Conservation (phyloP, 805 yeast genomes). For the Kazachstania psychrophila region DNA sequence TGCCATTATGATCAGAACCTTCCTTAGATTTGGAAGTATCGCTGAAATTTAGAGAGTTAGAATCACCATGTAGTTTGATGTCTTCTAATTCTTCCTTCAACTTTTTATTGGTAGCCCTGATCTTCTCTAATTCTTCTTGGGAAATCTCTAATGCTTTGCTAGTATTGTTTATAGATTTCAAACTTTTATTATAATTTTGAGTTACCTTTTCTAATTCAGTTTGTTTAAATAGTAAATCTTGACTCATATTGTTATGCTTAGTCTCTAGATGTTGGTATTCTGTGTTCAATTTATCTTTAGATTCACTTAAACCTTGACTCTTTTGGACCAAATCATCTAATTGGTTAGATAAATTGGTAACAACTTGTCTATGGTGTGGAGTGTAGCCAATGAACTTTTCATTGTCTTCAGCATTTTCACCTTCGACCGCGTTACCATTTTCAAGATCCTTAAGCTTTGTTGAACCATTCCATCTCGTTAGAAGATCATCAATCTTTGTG, state of each 20-base stretch:
- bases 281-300: conserved; percentile 24
- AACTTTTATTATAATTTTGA: conserved; percentile 59
- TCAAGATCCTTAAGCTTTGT: not conserved
- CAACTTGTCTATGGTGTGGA: conserved; percentile 24
- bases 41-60: conserved; percentile 16
- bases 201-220: conserved; percentile 40
- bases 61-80: conserved; percentile 42
- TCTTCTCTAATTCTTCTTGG: conserved; percentile 59
- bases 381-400: not conserved
- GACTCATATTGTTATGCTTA: conserved; percentile 21
- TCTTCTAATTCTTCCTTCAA: conserved; percentile 63
- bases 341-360: conserved; percentile 42
- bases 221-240: conserved; percentile 23
- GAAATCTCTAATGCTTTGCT: conserved; percentile 65
- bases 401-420: conserved; percentile 6
- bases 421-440: conserved; percentile 7
- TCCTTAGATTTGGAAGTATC: conserved; percentile 1
- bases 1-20: conserved; percentile 18
- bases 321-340: conserved; percentile 45
- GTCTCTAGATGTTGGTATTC: conserved; percentile 26
- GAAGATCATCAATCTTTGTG: conserved; percentile 20
- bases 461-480: conserved; percentile 18
- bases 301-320: conserved; percentile 35
- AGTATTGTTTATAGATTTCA: conserved; percentile 64
- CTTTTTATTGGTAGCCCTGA: conserved; percentile 45